These are phyloP conservation scores for Cladosporium sp. DNA, from an alignment of 2,329 filamentous ascomycete species.

Conservation along the genomic window DNA sequence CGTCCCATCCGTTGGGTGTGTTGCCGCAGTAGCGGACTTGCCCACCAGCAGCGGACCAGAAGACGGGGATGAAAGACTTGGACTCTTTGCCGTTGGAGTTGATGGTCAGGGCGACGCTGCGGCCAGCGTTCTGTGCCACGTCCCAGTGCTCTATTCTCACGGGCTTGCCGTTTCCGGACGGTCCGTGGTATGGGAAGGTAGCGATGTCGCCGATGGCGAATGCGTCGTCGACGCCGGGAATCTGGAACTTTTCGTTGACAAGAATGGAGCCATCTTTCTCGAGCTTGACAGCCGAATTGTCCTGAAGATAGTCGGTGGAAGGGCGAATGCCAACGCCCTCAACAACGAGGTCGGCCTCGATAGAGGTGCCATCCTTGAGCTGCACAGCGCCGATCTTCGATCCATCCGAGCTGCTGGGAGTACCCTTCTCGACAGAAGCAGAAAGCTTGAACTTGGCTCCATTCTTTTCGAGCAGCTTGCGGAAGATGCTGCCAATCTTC, in stretches of 20 bases:
- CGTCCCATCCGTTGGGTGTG: slow-evolving; percentile 77
- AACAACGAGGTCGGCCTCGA: slow-evolving; percentile 86
- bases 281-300: slow-evolving; percentile 69
- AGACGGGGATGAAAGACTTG: slow-evolving; percentile 82
- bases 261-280: slow-evolving; percentile 81
- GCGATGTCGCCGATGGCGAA: slow-evolving; percentile 95
- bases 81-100: slow-evolving; percentile 57
- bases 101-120: slow-evolving; percentile 74
- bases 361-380: slow-evolving; percentile 78
- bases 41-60: slow-evolving; percentile 89
- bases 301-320: slow-evolving; percentile 74
- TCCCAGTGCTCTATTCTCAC: slow-evolving; percentile 98
- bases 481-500: slow-evolving; percentile 75
- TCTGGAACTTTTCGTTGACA: slow-evolving; percentile 74
- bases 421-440: slow-evolving; percentile 77
- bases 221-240: slow-evolving; percentile 73
- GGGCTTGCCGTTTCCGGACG: slow-evolving; percentile 68
- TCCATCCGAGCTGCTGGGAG: slow-evolving; percentile 62
- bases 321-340: slow-evolving; percentile 86
- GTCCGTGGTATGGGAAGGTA: slow-evolving; percentile 88
- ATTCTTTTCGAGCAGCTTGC: slow-evolving; percentile 72
- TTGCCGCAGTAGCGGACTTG: slow-evolving; percentile 94
- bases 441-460: slow-evolving; percentile 85
- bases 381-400: slow-evolving; percentile 74
- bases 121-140: slow-evolving; percentile 89